These are phyloP conservation scores for Penicillium italicum DNA, from an alignment of 2,329 filamentous ascomycete species.

Conservation along the genomic window DNA sequence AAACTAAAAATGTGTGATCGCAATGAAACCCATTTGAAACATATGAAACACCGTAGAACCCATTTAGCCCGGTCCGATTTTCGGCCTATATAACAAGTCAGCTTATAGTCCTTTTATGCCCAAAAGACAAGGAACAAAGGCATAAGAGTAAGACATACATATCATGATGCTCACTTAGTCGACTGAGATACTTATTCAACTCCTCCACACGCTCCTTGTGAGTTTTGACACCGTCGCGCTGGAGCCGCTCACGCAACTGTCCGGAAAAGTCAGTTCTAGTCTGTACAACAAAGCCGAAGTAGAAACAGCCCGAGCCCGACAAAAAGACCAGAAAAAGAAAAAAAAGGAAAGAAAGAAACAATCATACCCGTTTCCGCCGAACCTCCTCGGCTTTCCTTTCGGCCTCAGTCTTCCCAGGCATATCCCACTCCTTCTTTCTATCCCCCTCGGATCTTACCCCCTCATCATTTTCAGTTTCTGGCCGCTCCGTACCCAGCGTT, in stretches of 20 bases:
- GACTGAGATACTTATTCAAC: constrained; percentile 87
- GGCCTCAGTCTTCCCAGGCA: constrained; percentile 69
- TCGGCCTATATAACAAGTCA: constrained; percentile 32
- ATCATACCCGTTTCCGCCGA: constrained; percentile 73
- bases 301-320: neutral
- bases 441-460: constrained; percentile 9
- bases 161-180: constrained; percentile 93
- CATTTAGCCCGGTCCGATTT: constrained; percentile 41
- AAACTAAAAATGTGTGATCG: neutral
- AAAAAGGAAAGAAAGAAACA: no score
- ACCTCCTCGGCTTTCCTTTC: constrained; percentile 78
- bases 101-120: neutral
- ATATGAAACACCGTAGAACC: neutral
- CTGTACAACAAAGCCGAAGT: constrained; percentile 1
- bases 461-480: constrained; percentile 18
- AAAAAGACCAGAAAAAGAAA: neutral
- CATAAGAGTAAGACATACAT: constrained; percentile 57
- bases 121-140: neutral
- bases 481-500: neutral
- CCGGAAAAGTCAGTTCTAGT: constrained; percentile 6
- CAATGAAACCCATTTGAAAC: neutral
- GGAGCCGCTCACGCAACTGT: constrained; percentile 75
- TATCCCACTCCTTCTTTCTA: constrained; percentile 20
- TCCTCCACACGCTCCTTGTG: constrained; percentile 97
- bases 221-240: constrained; percentile 84